phyloP scores from a whole-genome alignment of 2,329 filamentous ascomycete species.

The Nigrospora sphaerica region DNA sequence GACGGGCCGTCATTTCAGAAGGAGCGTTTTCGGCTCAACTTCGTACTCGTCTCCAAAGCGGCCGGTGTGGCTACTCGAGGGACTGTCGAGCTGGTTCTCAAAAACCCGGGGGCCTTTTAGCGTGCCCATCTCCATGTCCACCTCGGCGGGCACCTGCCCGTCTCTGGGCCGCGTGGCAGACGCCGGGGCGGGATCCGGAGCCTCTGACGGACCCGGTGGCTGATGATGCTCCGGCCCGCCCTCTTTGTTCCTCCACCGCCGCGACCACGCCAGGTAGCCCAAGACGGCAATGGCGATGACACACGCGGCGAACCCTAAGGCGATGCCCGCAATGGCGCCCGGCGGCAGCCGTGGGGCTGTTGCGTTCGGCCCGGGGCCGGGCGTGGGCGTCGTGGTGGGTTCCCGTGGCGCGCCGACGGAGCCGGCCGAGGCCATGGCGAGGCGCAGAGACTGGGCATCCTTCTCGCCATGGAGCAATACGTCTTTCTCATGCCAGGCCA shows the following conservation, averaged over 20 bases:
- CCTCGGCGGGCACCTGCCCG: no score
- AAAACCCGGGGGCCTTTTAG: background rate
- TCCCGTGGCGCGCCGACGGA: background rate
- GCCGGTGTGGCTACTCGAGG: background rate
- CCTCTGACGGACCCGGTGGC: no score
- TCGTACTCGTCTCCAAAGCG: background rate
- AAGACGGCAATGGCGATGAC: background rate
- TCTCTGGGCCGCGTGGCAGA: no score
- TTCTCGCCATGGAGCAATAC: constrained; percentile 1
- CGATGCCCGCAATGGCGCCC: constrained; percentile 1
- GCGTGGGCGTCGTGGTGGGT: background rate
- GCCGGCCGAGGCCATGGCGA: constrained; percentile 1
- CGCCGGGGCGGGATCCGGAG: no score
- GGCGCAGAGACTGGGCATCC: constrained; percentile 2
- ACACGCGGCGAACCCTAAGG: background rate
- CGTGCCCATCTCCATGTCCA: background rate
- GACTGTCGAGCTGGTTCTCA: background rate
- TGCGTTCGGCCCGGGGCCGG: background rate
- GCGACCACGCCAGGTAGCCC: background rate
- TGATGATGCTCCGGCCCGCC: no score
- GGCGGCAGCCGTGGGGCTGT: background rate
- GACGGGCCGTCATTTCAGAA: background rate
- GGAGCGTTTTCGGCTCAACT: background rate
- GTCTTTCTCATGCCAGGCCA: constrained; percentile 4
- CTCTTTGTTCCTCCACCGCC: background rate